Base-by-base conservation (phyloP, 495 filamentous ascomycete species). In the Penicillium chermesinum region DNA sequence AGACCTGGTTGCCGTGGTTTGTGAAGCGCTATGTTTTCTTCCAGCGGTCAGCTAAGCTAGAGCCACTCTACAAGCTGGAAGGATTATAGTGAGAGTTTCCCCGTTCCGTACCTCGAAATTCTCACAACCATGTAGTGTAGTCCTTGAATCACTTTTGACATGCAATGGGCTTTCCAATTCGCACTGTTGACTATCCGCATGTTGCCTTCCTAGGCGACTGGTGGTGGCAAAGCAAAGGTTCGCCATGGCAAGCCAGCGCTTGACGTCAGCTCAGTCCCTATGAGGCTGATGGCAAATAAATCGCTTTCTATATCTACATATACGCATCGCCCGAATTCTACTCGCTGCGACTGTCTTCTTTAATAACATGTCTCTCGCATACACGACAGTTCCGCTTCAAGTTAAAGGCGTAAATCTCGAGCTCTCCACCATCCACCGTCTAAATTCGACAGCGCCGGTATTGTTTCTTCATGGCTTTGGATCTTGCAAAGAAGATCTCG, bases 1-100 rank as follows among this genome's bases (percentile, higher is more conserved):
- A 63, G 41, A 72, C 77, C 49, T 79, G 70, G 16, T 64, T 87
- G 17, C 78, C 79, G 5, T 90, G 77, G 72, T 89, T 79, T 73
- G 55, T 87, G 58, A 80, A 81, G 64, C 72, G 80, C 17, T 86
- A 78, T 48, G 58, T 53, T 9, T 53, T 91, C 18, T 63, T 89
- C 22, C 70, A 73, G 33, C 67, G 74, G 46, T 79, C 66, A 25
- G 77, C 74, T 1, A 61, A 57, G 42, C 64, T 85, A 25, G 68
- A 76, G 62, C 81, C 80, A 20, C 70, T 89, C 20, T 89, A 89
- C 61, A 68, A 74, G 18, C 78, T 82, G 41, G 78, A 80, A 32
- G 48, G 60, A 1, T 39, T 62, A 2, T 59, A 17, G 25, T 30
- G n/a, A n/a, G n/a, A n/a, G n/a, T n/a, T n/a, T n/a, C n/a, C n/a